phyloP scores from a whole-genome alignment of 2,329 filamentous ascomycete genomes.

The Neofusicoccum ribis region DNA sequence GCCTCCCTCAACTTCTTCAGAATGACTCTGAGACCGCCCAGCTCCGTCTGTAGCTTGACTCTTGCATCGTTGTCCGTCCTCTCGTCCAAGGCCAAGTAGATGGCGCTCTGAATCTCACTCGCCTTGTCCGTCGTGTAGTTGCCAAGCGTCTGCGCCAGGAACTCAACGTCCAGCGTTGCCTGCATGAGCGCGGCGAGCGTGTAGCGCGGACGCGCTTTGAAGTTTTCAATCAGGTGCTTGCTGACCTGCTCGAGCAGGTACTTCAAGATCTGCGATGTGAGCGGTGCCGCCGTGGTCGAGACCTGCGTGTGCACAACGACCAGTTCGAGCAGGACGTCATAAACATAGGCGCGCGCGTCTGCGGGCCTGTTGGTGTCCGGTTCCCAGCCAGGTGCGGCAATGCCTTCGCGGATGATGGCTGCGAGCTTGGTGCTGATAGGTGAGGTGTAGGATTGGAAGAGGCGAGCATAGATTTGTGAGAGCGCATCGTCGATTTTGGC shows the following conservation, averaged over 20 bases:
- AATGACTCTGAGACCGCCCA: conserved; percentile 84
- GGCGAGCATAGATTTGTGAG: conserved; percentile 81
- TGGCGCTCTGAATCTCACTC: conserved; percentile 78
- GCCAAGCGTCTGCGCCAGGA: conserved; percentile 88
- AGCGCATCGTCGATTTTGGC: conserved; percentile 91
- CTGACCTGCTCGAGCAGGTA: conserved; percentile 83
- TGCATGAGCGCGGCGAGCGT: conserved; percentile 86
- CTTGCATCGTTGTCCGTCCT: conserved; percentile 87
- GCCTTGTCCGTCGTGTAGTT: conserved; percentile 86
- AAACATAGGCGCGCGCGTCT: conserved; percentile 84
- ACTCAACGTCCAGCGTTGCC: conserved; percentile 95
- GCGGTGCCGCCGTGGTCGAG: conserved; percentile 59
- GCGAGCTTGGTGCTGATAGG: conserved; percentile 63
- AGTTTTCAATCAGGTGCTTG: conserved; percentile 76
- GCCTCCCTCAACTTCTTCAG: conserved; percentile 63
- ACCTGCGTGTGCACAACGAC: conserved; percentile 87
- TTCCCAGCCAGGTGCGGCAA: conserved; percentile 71
- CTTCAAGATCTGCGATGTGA: conserved; percentile 80
- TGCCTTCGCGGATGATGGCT: conserved; percentile 64
- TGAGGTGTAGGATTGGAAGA: conserved; percentile 90
- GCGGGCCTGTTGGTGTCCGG: conserved; percentile 62
- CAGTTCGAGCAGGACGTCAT: conserved; percentile 78
- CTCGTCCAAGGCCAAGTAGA: conserved; percentile 87
- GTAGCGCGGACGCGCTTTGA: conserved; percentile 66
- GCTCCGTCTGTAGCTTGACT: conserved; percentile 75